A percentile compares a stretch with the other conserved stretches of the same genome.
Conservation (phyloP, 1,139 yeast species). For the Yamadazyma atlantica region DNA sequence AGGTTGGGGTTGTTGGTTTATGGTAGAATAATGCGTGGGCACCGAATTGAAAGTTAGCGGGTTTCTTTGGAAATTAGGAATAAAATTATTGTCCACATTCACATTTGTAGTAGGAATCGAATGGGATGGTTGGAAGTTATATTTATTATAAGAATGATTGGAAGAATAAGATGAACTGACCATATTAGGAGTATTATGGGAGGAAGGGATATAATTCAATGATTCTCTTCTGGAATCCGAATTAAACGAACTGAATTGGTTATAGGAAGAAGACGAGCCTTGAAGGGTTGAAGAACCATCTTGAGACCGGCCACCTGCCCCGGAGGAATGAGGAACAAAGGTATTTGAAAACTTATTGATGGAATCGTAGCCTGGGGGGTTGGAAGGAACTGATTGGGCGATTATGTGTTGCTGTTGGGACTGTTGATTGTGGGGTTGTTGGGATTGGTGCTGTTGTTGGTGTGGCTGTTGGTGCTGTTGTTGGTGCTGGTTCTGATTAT, state of each 20-base stretch:
- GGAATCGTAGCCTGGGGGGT: conserved; percentile 15
- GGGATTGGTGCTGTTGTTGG: not conserved
- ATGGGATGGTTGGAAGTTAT: conserved; percentile 16
- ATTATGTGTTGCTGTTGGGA: not conserved
- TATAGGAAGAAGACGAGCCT: not conserved
- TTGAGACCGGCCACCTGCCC: not conserved
- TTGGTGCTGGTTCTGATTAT: not conserved
- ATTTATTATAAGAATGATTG: conserved; percentile 33
- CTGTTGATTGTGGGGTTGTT: not conserved
- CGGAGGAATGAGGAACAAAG: not conserved
- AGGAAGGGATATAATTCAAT: conserved; percentile 40
- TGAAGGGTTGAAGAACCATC: not conserved
- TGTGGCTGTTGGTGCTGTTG: not conserved
- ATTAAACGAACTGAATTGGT: conserved; percentile 5
- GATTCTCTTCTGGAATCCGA: conserved; percentile 19
- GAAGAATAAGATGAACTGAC: conserved; percentile 50
- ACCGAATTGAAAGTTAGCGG: conserved; percentile 6
- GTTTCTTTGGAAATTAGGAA: conserved; percentile 13
- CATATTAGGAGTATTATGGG: conserved; percentile 57
- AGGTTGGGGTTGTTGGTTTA: conserved; percentile 9
- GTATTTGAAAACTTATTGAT: conserved; percentile 2
- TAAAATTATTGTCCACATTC: conserved; percentile 15
- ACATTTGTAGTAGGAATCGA: conserved; percentile 19
- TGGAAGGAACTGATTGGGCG: conserved; percentile 13
- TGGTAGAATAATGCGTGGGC: conserved; percentile 3